Evolutionary conservation across 176 grass and related monocot genomes (phyloP), one percentile per base, ranked within the genome.

Genomic region (Eleusine coracana): DNA sequence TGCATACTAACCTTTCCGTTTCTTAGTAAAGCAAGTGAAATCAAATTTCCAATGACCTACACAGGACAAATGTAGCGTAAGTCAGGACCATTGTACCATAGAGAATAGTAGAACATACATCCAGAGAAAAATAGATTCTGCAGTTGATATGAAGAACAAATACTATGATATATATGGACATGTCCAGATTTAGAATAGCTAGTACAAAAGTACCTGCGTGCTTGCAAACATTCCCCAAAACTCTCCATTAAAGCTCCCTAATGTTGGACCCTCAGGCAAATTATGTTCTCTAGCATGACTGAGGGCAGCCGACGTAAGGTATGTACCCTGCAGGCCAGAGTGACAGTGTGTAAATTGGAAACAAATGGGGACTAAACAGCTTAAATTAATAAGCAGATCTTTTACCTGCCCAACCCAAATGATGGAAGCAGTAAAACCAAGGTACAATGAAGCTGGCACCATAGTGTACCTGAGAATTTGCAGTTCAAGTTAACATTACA

Each of bases 161-260:
- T 66, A 46, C 10, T 55, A 63, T 46, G 75, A 66, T 76, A 70
- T 44, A 45, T 61, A 77, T 20, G 4, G 27, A 41, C 63, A 73
- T 73, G 11, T 82, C 55, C 45, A 1, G 5, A 49, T 39, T 71
- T 40, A 49, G 3, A 65, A 3, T 17, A 66, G 44, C 13, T 77
- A 37, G 64, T 37, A 38, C 1, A 28, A 16, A 5, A 66, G 21
- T 89, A 96, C 91, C 91, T 99, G 96, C 8, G 94, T 94, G 85
- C 92, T 84, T 83, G 93, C 96, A 90, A 99, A 99, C 76, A 92
- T 23, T 86, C 93, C 91, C 96, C 96, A 98, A 85, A 98, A 98
- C 75, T 98, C 96, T 64, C 93, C 96, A 87, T 98, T 98, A 71
- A 96, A 98, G 70, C 28, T 83, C 31, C 96, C 96, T 84, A 98